Base-by-base conservation (phyloP, 73 alveolate species). In the Paramecium tetraurelia region DNA sequence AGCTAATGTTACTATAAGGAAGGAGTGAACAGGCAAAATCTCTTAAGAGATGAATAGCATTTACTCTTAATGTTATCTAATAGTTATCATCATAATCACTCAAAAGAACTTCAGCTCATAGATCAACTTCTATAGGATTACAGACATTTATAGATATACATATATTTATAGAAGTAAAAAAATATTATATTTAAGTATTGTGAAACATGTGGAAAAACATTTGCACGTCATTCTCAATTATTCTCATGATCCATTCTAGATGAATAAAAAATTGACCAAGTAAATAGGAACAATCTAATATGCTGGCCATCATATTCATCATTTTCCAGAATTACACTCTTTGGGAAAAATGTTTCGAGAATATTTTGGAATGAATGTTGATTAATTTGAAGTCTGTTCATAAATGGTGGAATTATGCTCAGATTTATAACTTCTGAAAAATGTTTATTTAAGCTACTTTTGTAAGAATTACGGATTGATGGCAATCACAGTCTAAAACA, bases 341-440 rank as follows among this genome's bases (percentile, higher is more conserved):
- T 72, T 72, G 14, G 59, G 86, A 36, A 72, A 40, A 11, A 72
- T 72, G 86, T 72, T 72, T 36, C 36, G 59, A 72, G 86, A 72
- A 72, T 72, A 72, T 72, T 72, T 72, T 40, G 63, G 68, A 36
- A 72, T 70, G 86, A 72, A 72, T 5, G 6, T 72, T 9, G 86
- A 72, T 11, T 36, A 72, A 72, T 72, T 72, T 36, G 86, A 72
- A 72, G 38, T 72, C n/a, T 72, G 86, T 36, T 72, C 36, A 6
- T 7, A 31, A 4, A 70, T 70, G 86, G 7, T 70, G 5, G 86
- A 70, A 70, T 72, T 72, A 35, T 72, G 86, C 40, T 35, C 40
- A 29, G 86, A 72, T 4, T 6, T 36, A 1, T 20, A 36, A 36
- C 24, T 18, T 22, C 2, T 72, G 41, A 36, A 38, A 72, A 16